These are phyloP conservation scores for Scolecobasidium constrictum DNA, from an alignment of 2,329 filamentous ascomycete species.

Conservation along the genomic window DNA sequence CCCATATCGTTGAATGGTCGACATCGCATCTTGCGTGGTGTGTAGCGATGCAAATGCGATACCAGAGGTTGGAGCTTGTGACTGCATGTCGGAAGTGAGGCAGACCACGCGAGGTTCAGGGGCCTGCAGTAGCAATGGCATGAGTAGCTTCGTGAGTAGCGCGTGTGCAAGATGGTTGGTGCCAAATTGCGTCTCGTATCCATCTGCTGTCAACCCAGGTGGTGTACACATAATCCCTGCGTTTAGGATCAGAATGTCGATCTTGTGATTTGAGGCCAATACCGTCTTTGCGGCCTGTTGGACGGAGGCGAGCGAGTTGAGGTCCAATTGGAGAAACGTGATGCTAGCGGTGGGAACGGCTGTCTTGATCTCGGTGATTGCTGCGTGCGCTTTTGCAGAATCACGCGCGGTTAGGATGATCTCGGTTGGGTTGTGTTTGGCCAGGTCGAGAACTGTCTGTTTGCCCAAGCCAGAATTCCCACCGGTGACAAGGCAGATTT, in stretches of 20 bases:
- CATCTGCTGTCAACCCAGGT: constrained; percentile 4
- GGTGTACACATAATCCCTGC: constrained; percentile 5
- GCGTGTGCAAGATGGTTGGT: constrained; percentile 10
- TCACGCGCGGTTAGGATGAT: constrained; percentile 39
- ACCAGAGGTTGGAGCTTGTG: neutral
- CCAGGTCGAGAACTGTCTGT: constrained; percentile 31
- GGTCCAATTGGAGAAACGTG: constrained; percentile 1
- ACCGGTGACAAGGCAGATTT: constrained; percentile 34
- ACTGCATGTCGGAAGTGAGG: constrained; percentile 7
- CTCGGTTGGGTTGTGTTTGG: constrained; percentile 29
- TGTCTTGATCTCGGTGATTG: constrained; percentile 11
- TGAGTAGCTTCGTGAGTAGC: constrained; percentile 8
- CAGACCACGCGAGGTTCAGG: constrained; percentile 9
- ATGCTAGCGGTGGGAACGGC: neutral
- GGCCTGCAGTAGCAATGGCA: constrained; percentile 2
- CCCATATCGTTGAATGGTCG: constrained; percentile 29
- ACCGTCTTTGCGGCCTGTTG: neutral
- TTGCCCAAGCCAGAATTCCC: constrained; percentile 37
- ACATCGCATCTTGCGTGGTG: neutral
- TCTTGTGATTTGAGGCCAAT: neutral
- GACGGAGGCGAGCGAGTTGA: constrained; percentile 5
- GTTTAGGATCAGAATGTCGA: constrained; percentile 9
- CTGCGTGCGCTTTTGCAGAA: constrained; percentile 27
- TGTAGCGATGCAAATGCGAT: constrained; percentile 1
- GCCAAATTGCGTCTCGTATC: constrained; percentile 9